These are phyloP conservation scores for Plasmodium inui DNA, from an alignment of 169 alveolate genomes.

Conservation along the genomic window DNA sequence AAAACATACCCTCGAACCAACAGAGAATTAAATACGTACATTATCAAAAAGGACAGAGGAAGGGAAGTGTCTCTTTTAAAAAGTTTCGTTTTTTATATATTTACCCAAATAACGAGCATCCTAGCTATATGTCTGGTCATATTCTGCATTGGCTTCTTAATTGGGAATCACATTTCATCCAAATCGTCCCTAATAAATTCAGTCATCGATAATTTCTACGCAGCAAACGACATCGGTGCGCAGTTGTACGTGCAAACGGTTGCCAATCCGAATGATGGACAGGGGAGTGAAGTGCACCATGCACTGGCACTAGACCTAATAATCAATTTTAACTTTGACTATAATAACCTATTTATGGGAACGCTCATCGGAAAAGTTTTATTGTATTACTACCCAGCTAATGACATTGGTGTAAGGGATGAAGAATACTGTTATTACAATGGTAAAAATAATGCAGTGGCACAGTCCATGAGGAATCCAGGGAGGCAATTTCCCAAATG, in stretches of 20 bases:
- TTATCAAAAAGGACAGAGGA: constrained; percentile 46
- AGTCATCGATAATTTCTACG: constrained; percentile 23
- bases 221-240: constrained; percentile 35
- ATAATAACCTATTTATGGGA: constrained; percentile 68
- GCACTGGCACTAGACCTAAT: constrained; percentile 21
- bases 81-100: constrained; percentile 59
- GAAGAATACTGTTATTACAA: constrained; percentile 34
- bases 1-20: constrained; percentile 61
- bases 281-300: neutral
- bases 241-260: neutral
- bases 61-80: constrained; percentile 50
- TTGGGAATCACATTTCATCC: constrained; percentile 66
- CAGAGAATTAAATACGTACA: constrained; percentile 56
- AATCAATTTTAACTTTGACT: constrained; percentile 67
- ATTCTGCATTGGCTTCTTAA: constrained; percentile 63
- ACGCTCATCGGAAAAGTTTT: constrained; percentile 35
- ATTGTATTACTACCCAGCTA: constrained; percentile 61
- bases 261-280: neutral
- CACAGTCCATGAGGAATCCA: neutral
- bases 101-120: constrained; percentile 68
- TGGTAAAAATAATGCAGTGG: neutral
- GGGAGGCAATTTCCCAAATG: neutral
- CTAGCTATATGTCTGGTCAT: constrained; percentile 53
- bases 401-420: constrained; percentile 23
- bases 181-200: constrained; percentile 57